These are phyloP conservation scores for Coniochaeta sp. DNA, from an alignment of 2,329 filamentous ascomycete species.

Conservation along the genomic window DNA sequence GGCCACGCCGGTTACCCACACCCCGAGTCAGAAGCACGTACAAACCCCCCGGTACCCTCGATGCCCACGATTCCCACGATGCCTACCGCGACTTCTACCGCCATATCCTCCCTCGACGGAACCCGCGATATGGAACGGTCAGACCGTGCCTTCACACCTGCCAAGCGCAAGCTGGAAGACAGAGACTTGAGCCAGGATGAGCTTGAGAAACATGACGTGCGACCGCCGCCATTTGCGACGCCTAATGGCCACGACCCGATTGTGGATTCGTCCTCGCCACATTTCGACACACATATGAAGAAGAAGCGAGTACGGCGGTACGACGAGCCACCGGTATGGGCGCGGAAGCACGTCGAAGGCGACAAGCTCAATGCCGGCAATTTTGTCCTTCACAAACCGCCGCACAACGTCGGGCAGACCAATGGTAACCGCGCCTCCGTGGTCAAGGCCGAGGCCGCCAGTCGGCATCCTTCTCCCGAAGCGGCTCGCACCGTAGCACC, in stretches of 20 bases:
- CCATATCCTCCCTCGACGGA: background rate
- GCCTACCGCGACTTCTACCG: background rate
- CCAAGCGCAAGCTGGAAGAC: conserved; percentile 43
- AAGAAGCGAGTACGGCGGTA: conserved; percentile 34
- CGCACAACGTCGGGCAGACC: conserved; percentile 18
- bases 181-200: conserved; percentile 42
- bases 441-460: conserved; percentile 24
- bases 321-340: conserved; percentile 39
- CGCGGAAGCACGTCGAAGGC: conserved; percentile 31
- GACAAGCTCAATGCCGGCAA: conserved; percentile 35
- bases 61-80: too few relatives aligned
- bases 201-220: conserved; percentile 39
- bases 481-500: conserved; percentile 24
- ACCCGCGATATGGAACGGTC: conserved; percentile 9
- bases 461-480: conserved; percentile 41
- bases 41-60: background rate
- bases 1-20: conserved; percentile 21
- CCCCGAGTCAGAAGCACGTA: conserved; percentile 17
- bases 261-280: too few relatives aligned
- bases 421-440: conserved; percentile 31
- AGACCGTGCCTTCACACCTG: conserved; percentile 29
- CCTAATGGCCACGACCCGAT: conserved; percentile 32
- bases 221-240: conserved; percentile 40
- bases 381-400: conserved; percentile 34
- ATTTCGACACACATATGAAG: too few relatives aligned